A percentile compares a stretch with the other conserved stretches of the same genome.
Conservation (phyloP, 495 filamentous ascomycete species). For the Penicilliopsis zonata region DNA sequence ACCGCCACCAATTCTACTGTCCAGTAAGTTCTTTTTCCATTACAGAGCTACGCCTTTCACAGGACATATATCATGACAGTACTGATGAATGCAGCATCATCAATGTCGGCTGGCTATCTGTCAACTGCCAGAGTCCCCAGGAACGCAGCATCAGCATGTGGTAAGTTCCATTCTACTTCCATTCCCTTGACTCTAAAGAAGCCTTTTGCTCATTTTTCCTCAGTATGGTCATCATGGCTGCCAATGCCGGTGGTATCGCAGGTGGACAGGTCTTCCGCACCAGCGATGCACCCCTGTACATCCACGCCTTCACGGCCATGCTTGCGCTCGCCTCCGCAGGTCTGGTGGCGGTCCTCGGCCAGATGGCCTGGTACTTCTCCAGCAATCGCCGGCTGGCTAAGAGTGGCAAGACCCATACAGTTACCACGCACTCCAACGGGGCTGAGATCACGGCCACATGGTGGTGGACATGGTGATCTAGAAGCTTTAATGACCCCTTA, state of each 20-base stretch:
- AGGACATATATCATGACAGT: too few species aligned
- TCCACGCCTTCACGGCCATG: constrained; percentile 26
- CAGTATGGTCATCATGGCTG: constrained; percentile 42
- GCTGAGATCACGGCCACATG: too few species aligned
- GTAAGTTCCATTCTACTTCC: constrained; percentile 17
- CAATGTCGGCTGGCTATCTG: constrained; percentile 34
- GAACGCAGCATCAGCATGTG: constrained; percentile 41
- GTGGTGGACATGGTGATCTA: too few species aligned
- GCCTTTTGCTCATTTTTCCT: constrained; percentile 1
- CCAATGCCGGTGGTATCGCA: constrained; percentile 39
- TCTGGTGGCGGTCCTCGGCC: too few species aligned
- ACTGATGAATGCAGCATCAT: constrained; percentile 30
- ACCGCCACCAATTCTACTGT: constrained; percentile 36
- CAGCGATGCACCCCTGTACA: constrained; percentile 37
- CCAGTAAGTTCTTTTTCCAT: constrained; percentile 30
- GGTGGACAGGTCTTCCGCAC: constrained; percentile 43
- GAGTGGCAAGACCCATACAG: too few species aligned
- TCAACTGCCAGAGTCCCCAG: constrained; percentile 33
- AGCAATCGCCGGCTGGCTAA: too few species aligned
- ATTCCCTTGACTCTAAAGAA: background rate
- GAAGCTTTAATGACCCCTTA: too few species aligned
- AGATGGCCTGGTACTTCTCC: too few species aligned
- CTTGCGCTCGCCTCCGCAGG: constrained; percentile 18
- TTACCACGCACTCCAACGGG: too few species aligned
- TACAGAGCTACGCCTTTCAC: too few species aligned